Evolutionary conservation across 306 rosid species (phyloP), one percentile per base, ranked within the genome.

Genomic region (Prunus dulcis): DNA sequence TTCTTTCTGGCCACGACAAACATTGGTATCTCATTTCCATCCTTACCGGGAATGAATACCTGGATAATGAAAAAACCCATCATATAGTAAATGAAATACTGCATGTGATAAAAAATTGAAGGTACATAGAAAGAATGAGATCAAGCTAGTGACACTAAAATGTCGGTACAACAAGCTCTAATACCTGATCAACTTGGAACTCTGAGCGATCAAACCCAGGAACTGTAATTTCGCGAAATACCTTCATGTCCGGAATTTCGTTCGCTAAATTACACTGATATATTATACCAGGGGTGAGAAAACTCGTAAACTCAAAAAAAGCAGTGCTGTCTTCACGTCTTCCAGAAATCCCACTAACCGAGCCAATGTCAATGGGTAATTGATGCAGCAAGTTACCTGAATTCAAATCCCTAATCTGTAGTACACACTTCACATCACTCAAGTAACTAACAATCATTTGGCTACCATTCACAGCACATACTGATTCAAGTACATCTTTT

Each of bases 311-410:
- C 71, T 89, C 92, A 49, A 92, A 50, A 77, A 95, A 95, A 76
- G 87, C 73, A 27, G 81, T 68, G 4, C 75, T 83, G 70, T 95
- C 97, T 86, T 92, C 86, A 51, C 97, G 92, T 67, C 89, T 83
- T 12, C 87, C 97, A 70, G 97, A 95, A 69, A 95, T 84, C 66
- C 85, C 96, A 75, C 3, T 2, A 65, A 95, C 91, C 9, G 97
- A 58, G 83, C 99, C 99, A 51, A 92, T 95, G 83, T 95, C 99
- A 76, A 92, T 79, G 34, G 99, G 97, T 70, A 95, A 78, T 9
- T 87, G 90, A 84, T 92, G 89, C 72, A 77, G 85, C 84, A 95
- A 85, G 76, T 90, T 88, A 76, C 99, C 97, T 10, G 97, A 89
- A 69, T 87, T 83, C 76, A 95, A 72, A 85, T 92, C 97, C 85